Percentiles rank a stretch among this genome's conserved stretches.
Evolutionary conservation across 108 stramenopile species (phyloP).

Genomic region (Skeletonema costatum): DNA sequence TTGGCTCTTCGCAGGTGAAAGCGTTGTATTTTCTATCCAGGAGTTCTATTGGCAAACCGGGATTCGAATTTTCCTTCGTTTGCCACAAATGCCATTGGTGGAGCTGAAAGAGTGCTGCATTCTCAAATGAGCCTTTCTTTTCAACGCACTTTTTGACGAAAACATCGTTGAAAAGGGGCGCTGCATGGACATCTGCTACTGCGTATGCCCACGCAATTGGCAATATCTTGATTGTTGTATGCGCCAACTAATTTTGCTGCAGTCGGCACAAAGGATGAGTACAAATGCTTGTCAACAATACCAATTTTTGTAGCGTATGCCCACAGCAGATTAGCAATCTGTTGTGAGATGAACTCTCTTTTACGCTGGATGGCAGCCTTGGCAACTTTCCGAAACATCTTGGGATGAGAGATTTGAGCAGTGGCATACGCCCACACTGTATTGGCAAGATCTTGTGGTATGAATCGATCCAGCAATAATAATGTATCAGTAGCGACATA

Average conservation of each 20-base stretch:
- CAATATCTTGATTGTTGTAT: conserved; percentile 68
- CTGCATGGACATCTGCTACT: background rate
- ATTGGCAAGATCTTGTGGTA: background rate
- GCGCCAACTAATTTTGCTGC: too few relatives aligned
- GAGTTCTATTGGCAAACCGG: background rate
- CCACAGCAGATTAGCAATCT: conserved; percentile 64
- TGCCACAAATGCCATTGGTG: conserved; percentile 37
- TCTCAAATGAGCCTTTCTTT: background rate
- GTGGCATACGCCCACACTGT: conserved; percentile 12
- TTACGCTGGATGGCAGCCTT: background rate
- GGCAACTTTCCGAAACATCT: background rate
- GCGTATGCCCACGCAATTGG: conserved; percentile 81
- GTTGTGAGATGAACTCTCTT: conserved; percentile 40
- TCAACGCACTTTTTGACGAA: background rate
- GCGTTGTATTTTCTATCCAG: background rate
- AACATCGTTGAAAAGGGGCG: background rate
- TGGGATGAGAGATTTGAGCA: background rate
- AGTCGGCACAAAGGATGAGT: conserved; percentile 43
- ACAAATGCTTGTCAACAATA: conserved; percentile 50
- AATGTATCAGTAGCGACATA: too few relatives aligned
- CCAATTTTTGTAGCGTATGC: conserved; percentile 58
- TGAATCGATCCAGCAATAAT: too few relatives aligned
- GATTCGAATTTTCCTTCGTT: background rate
- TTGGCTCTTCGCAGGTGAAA: background rate
- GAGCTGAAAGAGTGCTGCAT: background rate